Evolutionary conservation across 345 rosid species (phyloP).

Genomic region (Gossypium herbaceum): DNA sequence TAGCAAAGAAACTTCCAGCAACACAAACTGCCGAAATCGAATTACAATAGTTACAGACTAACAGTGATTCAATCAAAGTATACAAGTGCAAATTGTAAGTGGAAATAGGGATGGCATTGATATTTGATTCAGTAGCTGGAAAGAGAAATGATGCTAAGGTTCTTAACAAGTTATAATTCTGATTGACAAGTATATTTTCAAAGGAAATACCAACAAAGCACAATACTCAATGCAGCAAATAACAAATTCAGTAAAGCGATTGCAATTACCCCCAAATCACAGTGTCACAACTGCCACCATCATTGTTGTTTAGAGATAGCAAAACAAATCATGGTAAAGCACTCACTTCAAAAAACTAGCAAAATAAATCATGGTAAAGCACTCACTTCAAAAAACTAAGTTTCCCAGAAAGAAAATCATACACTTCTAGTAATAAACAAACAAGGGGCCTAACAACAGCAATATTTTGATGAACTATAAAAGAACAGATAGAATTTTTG

Average conservation of each 20-base stretch:
- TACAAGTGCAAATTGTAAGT: background rate
- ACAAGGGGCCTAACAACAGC: background rate
- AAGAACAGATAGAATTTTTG: background rate
- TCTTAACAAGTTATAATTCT: conserved; percentile 6
- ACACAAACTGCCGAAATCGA: conserved; percentile 18
- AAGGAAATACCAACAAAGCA: conserved; percentile 5
- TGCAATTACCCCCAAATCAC: conserved; percentile 2
- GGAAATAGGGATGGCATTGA: background rate
- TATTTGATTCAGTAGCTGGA: background rate
- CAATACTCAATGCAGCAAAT: conserved; percentile 1
- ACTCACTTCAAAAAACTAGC: background rate
- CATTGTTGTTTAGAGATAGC: background rate
- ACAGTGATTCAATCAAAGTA: background rate
- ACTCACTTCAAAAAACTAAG: conserved; percentile 5
- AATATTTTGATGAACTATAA: conserved; percentile 9
- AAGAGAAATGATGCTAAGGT: conserved; percentile 1
- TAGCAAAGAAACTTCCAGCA: conserved; percentile 28
- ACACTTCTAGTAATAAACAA: too few species aligned
- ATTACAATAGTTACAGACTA: background rate
- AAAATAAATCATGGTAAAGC: conserved; percentile 19
- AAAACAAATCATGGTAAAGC: conserved; percentile 20
- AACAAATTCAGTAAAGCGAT: background rate
- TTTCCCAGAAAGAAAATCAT: conserved; percentile 9
- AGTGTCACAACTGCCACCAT: background rate
- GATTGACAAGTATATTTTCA: background rate